A percentile compares a stretch with the other conserved stretches of the same genome.
Conservation (phyloP, 129 eudicot species). For the Flaveria bidentis region DNA sequence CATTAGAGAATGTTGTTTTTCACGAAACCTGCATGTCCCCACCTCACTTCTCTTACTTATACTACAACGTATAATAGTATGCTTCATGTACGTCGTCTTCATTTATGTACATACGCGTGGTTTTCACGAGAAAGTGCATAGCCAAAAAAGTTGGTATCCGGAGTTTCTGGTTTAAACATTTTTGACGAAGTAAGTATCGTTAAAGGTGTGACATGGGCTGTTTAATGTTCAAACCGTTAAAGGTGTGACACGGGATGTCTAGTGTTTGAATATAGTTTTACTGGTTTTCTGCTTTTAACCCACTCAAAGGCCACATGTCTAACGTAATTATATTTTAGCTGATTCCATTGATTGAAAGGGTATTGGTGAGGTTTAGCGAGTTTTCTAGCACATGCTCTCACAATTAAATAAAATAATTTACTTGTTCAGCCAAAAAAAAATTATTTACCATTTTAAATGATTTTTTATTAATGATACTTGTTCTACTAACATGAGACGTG, state of each 20-base stretch:
- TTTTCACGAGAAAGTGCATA: slow-evolving; percentile 18
- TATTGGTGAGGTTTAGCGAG: neutral
- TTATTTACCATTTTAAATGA: too few species aligned
- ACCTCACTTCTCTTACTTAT: slow-evolving; percentile 12
- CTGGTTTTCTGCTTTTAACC: too few species aligned
- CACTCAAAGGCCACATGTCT: too few species aligned
- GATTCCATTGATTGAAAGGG: too few species aligned
- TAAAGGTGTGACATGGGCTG: neutral
- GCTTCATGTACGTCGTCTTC: slow-evolving; percentile 9
- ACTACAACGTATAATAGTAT: slow-evolving; percentile 31
- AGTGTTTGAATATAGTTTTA: neutral
- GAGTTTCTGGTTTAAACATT: neutral
- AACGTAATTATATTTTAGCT: too few species aligned
- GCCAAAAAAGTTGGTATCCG: neutral
- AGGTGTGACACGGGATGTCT: too few species aligned
- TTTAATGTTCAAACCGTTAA: too few species aligned
- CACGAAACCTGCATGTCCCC: slow-evolving; percentile 37
- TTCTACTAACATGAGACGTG: too few species aligned
- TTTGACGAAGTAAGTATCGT: neutral
- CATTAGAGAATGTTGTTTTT: slow-evolving; percentile 22
- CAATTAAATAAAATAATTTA: too few species aligned
- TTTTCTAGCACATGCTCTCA: neutral
- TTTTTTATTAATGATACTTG: too few species aligned
- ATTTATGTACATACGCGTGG: neutral
- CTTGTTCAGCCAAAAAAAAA: too few species aligned